Evolutionary conservation across 1,284 basidiomycete genomes (phyloP), one percentile per base, ranked within the genome.

Genomic region (Ustilago crameri): DNA sequence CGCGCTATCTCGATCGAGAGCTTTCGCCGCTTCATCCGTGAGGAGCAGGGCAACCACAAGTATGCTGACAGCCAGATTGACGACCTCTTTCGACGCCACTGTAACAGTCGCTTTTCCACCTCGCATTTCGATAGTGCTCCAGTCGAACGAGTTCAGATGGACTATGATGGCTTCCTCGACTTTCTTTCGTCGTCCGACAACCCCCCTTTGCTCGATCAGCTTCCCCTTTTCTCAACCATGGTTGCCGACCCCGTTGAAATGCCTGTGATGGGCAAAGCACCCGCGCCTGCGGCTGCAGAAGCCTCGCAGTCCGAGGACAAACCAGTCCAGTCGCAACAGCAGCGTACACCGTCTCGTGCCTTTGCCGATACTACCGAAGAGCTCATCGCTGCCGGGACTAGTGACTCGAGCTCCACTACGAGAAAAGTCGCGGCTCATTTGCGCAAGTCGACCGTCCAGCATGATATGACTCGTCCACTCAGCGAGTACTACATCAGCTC

Each of bases 401-500:
- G 61, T 35, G 45, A 67, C 32, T 65, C 60, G 37, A 44, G 44
- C 37, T 48, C 64, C 24, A 65, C 60, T 9, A 71, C 68, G 8
- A 27, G 60, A 14, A 68, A 73, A 35, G 49, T 73, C 8, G 61
- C 70, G 0, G 60, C 63, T 2, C 64, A 68, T 48, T 38, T 73
- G 23, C 70, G 70, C 34, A 68, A 68, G 23, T 64, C 70, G 26
- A 68, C 70, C 10, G 65, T 73, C 3, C 65, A 68, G n/a, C 70
- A 73, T 35, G 65, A 73, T 32, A 85, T 97, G 93, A 90, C 89
- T 0, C 86, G 87, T 1, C 93, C 95, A 0, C 85, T 97, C 10
- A 87, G 89, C 5, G 91, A 96, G 62, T 98, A 98, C 83, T 96
- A 88, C 79, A 91, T 98, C 77, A 94, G 93, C 5, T 92, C 93